Evolutionary conservation across 305 asterid genomes (phyloP), one percentile per base, ranked within the genome.

Genomic region (Fraxinus paxiana): DNA sequence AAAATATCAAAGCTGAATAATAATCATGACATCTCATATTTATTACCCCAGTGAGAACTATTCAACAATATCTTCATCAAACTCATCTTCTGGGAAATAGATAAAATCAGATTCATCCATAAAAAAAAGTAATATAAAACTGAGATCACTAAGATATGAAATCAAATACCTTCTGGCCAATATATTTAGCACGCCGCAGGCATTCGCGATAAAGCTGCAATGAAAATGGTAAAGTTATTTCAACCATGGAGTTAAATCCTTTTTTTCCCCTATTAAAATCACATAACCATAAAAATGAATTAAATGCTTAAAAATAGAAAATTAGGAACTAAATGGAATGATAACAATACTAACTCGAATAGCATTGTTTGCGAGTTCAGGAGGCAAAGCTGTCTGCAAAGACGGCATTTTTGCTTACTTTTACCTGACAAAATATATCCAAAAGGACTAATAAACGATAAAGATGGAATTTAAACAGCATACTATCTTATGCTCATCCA

Each of bases 321-420:
- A 43, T 70, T 7, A 6, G 2, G 41, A 30, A 18, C 37, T 1
- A 30, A 83, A 78, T 41, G 17, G 15, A 84, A 41, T 15, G 81
- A 76, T 43, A 63, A 82, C 17, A 78, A 74, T 43, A 75, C 92
- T 80, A 54, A 94, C 97, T 86, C 97, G 88, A 84, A 91, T 82
- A 69, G 88, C 85, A 79, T 92, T 94, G 87, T 92, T 90, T 80
- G 97, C 98, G 15, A 94, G 96, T 89, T 92, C 98, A 59, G 98
- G 97, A 56, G 97, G 97, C 86, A 94, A 84, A 18, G 96, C 92
- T 59, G 96, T 88, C 87, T 92, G 97, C 77, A 94, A 90, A 75
- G 97, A 91, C 74, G 98, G 94, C 97, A 94, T 94, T 79, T 77
- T 84, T 73, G 17, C 87, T 37, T 13, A 30, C 13, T 28, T 69